Evolutionary conservation across 139 green algal genomes (phyloP).

Genomic region (Chlorella sp.): DNA sequence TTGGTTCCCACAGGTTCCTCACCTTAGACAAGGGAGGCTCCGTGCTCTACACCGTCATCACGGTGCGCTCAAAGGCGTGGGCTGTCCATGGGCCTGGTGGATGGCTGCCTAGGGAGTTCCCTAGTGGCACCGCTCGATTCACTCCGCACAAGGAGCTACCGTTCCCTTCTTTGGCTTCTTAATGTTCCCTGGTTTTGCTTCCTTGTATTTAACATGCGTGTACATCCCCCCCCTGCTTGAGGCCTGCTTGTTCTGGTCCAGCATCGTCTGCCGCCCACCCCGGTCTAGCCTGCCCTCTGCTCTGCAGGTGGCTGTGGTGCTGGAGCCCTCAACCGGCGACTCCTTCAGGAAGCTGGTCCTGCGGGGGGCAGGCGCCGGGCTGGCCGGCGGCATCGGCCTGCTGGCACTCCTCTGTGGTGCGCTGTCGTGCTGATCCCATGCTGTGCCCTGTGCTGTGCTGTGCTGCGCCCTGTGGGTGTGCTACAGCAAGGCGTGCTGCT

Average conservation of each 20-base stretch:
- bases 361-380: background rate
- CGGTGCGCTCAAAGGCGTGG: background rate
- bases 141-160: too few species aligned
- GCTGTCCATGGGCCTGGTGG: too few species aligned
- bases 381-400: conserved; percentile 26
- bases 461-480: background rate
- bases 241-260: too few species aligned
- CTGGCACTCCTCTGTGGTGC: background rate
- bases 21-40: background rate
- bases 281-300: background rate
- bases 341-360: conserved; percentile 29
- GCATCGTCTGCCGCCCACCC: background rate
- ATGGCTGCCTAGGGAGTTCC: too few species aligned
- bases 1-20: background rate
- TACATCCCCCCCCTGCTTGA: too few species aligned
- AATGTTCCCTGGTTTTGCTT: too few species aligned
- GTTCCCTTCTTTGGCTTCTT: too few species aligned
- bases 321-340: conserved; percentile 30
- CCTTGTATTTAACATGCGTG: too few species aligned
- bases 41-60: background rate
- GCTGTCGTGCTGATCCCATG: background rate
- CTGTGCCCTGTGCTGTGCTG: background rate
- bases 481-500: background rate
- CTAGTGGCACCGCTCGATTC: too few species aligned
- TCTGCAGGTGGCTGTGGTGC: conserved; percentile 26